Evolutionary conservation across 2,329 filamentous ascomycete genomes (phyloP), one percentile per base, ranked within the genome.

Genomic region (Waltergamsia citrina): DNA sequence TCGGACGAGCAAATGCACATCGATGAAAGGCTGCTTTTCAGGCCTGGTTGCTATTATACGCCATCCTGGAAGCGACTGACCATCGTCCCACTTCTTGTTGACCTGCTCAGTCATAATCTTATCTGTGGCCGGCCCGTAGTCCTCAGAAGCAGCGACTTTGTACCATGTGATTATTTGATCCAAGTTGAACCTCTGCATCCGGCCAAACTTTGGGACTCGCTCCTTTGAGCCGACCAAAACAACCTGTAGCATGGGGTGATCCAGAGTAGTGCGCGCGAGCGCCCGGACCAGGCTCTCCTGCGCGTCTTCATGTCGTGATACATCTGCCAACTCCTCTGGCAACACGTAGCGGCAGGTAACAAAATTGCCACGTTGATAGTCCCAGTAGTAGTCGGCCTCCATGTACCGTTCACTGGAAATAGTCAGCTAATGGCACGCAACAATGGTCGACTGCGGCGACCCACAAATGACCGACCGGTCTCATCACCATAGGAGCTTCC

Each of bases 1-100:
- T 20, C 47, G 49, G 34, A 42, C 51, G 8, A 39, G 38, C 27
- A 54, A 46, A 9, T 53, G 18, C 11, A 48, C 37, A n/a, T 56
- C 47, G 4, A 53, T 25, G 5, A 36, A 38, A 14, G 29, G 15
- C 5, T 17, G 11, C 12, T 23, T 32, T 12, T 40, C 35, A 7
- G 32, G 16, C n/a, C 37, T 34, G 8, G 52, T 31, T 5, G 51
- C 34, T 8, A 42, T 33, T 2, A 47, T 11, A 17, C 42, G 44
- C 51, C 52, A 56, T 1, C 40, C 43, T 6, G 50, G 52, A 16
- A 33, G 39, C 2, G 42, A 41, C 23, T 48, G 47, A 10, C 43
- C 34, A 14, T 46, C 21, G 3, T 29, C 25, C 21, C 49, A 54
- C 25, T 29, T 38, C 2, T 6, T 35, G 26, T 40, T 28, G n/a